These are phyloP conservation scores for Artomyces pyxidatus DNA, from an alignment of 768 basidiomycete genomes.

Conservation along the genomic window DNA sequence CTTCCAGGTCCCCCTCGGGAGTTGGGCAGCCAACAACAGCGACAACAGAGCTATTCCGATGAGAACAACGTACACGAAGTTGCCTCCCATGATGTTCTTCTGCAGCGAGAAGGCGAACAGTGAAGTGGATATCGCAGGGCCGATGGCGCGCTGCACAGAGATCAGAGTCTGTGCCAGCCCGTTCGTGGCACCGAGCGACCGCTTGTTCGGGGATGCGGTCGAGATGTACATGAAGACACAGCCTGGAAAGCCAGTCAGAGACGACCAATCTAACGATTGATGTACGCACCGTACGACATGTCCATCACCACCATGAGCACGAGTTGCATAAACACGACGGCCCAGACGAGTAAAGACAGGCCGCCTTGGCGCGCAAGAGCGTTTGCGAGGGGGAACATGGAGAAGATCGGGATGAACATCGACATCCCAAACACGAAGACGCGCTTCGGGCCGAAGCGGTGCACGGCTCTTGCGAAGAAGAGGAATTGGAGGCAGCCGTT, in stretches of 20 bases:
- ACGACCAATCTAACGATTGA: neutral
- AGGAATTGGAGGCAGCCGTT: conserved; percentile 32
- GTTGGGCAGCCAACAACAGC: neutral
- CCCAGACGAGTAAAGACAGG: conserved; percentile 32
- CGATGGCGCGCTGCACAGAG: conserved; percentile 39
- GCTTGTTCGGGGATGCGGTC: conserved; percentile 17
- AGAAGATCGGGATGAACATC: conserved; percentile 18
- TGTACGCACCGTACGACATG: conserved; percentile 30
- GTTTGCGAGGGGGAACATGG: conserved; percentile 20
- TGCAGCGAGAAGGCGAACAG: conserved; percentile 42
- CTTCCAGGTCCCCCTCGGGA: too few relatives aligned
- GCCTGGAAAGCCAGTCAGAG: neutral
- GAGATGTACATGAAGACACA: conserved; percentile 25
- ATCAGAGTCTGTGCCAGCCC: conserved; percentile 45
- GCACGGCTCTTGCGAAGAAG: conserved; percentile 29
- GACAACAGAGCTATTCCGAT: neutral
- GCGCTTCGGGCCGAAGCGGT: conserved; percentile 27
- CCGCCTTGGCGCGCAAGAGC: neutral
- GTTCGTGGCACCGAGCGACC: conserved; percentile 39
- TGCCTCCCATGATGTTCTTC: conserved; percentile 33
- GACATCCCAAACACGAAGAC: conserved; percentile 19
- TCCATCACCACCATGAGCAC: neutral
- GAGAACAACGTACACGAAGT: conserved; percentile 25
- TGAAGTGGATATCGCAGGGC: conserved; percentile 42
- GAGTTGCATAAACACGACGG: neutral